Base-by-base conservation (phyloP, 1,284 basidiomycete species). In the Hemileia vastatrix region DNA sequence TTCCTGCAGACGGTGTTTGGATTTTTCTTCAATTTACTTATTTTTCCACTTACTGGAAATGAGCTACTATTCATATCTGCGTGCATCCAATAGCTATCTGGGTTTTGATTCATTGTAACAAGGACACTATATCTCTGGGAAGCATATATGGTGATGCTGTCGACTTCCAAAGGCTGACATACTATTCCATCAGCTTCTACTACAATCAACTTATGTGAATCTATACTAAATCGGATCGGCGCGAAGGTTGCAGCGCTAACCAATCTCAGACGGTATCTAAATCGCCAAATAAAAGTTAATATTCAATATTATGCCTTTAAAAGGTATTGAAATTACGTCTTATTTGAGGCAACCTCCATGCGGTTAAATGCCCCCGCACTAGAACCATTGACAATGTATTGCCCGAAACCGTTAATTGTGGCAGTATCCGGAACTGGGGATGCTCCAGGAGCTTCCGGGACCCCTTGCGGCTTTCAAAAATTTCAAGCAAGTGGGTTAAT, bases 141-240 rank as follows among this genome's bases (percentile, higher is more conserved):
- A 4, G 68, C 66, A 15, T 64, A 68, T 5, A 74, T 49, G 27
- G 64, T 59, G 18, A 73, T n/a, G n/a, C n/a, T 49, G 21, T 64
- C 62, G 2, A 71, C 66, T n/a, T 27, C 33, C 21, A 65, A 32
- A 0, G 72, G 71, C 52, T 66, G 65, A 24, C 73, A 65, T 24
- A 64, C 59, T 4, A 65, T 57, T 9, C 71, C 72, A 57, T 74
- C 72, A 2, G 65, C 68, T 58, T 72, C 72, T 45, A 74, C 57
- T 40, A 74, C 68, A 1, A 67, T 70, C 13, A 74, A 56, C 9
- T 63, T 66, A 64, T 74, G 72, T 15, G 58, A 59, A 56, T 74
- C 72, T 58, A 74, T 66, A 23, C 60, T 65, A 64, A 72, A 72
- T 40, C 57, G 49, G 24, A 65, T 64, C 40, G 67, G 62, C 55